phyloP scores from a whole-genome alignment of 768 basidiomycete genomes.

The Mycena albidolilacea region DNA sequence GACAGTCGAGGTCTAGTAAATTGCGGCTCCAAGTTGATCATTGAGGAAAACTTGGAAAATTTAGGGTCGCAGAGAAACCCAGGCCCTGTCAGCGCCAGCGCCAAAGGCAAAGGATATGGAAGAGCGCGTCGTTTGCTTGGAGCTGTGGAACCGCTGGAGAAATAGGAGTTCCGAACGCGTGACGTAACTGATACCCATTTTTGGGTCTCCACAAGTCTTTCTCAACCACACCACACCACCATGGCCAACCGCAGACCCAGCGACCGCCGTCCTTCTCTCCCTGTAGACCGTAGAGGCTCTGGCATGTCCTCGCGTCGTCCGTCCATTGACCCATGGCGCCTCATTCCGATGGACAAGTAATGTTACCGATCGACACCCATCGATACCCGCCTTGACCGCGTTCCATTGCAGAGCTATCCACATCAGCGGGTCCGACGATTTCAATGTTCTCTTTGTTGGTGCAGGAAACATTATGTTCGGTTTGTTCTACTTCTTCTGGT shows the following conservation, averaged over 20 bases:
- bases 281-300: slow-evolving; percentile 62
- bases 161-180: neutral
- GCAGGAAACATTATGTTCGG: slow-evolving; percentile 99
- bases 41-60: no score
- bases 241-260: slow-evolving; percentile 62
- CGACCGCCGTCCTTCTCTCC: slow-evolving; percentile 54
- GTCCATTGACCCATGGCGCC: slow-evolving; percentile 84
- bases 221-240: slow-evolving; percentile 44
- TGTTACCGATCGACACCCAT: slow-evolving; percentile 9
- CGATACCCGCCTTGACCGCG: slow-evolving; percentile 36
- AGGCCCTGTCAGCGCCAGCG: no score
- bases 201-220: neutral
- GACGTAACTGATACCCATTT: slow-evolving; percentile 22
- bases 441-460: slow-evolving; percentile 96
- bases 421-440: slow-evolving; percentile 76
- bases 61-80: no score
- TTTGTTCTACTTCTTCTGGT: slow-evolving; percentile 43
- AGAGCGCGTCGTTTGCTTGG: no score
- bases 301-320: slow-evolving; percentile 72
- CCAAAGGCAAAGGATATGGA: no score
- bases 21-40: no score
- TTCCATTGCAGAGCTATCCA: slow-evolving; percentile 58
- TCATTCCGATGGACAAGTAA: slow-evolving; percentile 87
- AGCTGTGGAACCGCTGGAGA: no score
- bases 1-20: no score